Evolutionary conservation across 805 yeast genomes (phyloP).

Genomic region (Diddensiella transvaalensis): DNA sequence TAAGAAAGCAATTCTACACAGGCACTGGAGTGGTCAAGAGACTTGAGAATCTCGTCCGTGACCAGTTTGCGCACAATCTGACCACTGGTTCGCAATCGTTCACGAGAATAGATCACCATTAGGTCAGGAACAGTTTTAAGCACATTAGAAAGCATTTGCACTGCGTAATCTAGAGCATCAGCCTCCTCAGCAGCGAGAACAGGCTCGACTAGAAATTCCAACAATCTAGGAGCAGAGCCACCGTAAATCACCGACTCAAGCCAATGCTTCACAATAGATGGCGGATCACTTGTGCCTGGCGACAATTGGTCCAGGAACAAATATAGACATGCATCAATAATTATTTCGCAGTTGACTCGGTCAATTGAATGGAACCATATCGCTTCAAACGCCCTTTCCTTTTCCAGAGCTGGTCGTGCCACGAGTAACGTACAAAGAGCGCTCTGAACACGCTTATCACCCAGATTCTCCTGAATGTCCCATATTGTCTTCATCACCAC

Average conservation of each 20-base stretch:
- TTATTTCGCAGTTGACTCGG: constrained; percentile 36
- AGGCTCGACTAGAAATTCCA: constrained; percentile 57
- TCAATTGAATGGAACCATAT: constrained; percentile 77
- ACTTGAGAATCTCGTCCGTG: not conserved
- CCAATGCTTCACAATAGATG: constrained; percentile 25
- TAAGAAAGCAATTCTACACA: not conserved
- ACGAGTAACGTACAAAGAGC: constrained; percentile 58
- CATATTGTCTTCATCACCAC: constrained; percentile 67
- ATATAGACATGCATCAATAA: constrained; percentile 62
- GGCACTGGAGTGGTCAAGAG: not conserved
- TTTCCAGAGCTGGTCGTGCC: constrained; percentile 31
- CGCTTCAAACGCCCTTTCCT: constrained; percentile 51
- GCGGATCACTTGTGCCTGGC: not conserved
- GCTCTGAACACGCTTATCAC: constrained; percentile 63
- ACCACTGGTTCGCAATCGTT: not conserved
- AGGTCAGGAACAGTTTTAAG: constrained; percentile 44
- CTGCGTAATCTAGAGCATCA: constrained; percentile 58
- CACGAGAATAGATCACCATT: not conserved
- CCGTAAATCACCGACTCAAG: constrained; percentile 24
- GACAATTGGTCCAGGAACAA: constrained; percentile 59
- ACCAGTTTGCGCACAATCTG: not conserved
- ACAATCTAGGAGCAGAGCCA: constrained; percentile 59
- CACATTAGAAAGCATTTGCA: constrained; percentile 51
- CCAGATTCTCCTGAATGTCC: constrained; percentile 50
- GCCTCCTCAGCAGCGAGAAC: constrained; percentile 58